phyloP scores from a whole-genome alignment of 2,329 filamentous ascomycete species.

The Dactylellina haptotyla region DNA sequence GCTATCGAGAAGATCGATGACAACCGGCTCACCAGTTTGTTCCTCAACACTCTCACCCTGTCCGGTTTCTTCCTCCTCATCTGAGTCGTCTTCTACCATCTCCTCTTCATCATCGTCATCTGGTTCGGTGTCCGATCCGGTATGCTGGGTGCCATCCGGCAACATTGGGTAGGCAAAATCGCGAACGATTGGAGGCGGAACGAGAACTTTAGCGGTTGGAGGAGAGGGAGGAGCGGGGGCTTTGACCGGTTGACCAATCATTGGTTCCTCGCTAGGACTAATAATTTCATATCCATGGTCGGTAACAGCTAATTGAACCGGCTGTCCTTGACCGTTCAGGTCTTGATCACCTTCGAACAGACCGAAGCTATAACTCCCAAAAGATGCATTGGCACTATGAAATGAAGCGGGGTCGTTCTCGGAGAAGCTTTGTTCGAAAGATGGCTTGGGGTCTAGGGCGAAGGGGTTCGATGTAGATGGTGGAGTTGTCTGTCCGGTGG shows the following conservation, averaged over 20 bases:
- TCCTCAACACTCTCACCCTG: not conserved
- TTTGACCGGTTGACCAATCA: constrained; percentile 27
- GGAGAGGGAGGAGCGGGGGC: not conserved
- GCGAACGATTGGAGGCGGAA: constrained; percentile 32
- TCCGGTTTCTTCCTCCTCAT: not conserved
- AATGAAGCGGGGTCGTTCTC: constrained; percentile 13
- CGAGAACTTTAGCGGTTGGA: constrained; percentile 4
- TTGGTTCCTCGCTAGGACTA: constrained; percentile 25
- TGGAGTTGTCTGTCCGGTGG: constrained; percentile 7
- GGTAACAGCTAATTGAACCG: no score
- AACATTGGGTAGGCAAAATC: constrained; percentile 41
- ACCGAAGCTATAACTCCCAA: not conserved
- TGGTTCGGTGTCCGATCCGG: constrained; percentile 41
- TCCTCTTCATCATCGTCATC: constrained; percentile 30
- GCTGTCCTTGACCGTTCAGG: not conserved
- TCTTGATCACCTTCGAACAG: not conserved
- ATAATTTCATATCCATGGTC: not conserved
- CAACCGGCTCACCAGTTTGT: constrained; percentile 6
- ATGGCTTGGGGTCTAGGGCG: not conserved
- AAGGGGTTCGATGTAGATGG: not conserved
- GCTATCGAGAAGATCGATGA: constrained; percentile 36
- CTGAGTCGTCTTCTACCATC: not conserved
- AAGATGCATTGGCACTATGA: constrained; percentile 16
- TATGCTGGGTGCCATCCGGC: constrained; percentile 9
- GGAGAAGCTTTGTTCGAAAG: constrained; percentile 13